Evolutionary conservation across 2,329 filamentous ascomycete species (phyloP).

Genomic region (Ustulina deusta): DNA sequence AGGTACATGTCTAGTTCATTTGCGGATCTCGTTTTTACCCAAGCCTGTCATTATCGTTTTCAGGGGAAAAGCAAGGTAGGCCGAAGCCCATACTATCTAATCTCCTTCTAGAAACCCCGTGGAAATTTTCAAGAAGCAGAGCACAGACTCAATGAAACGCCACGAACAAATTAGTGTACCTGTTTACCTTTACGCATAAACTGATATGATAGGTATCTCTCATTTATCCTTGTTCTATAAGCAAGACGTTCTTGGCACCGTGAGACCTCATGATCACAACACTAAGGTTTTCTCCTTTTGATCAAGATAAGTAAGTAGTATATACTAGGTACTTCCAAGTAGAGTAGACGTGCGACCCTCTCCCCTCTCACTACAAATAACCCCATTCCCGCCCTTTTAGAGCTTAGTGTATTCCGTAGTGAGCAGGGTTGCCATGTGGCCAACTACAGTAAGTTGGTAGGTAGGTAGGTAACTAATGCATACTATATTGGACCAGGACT

Average conservation of each 20-base stretch:
- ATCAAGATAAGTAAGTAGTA: neutral
- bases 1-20: slow-evolving; percentile 4
- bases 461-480: slow-evolving; percentile 11
- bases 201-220: neutral
- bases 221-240: neutral
- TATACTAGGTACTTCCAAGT: neutral
- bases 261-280: neutral
- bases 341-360: no score
- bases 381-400: neutral
- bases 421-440: slow-evolving; percentile 28
- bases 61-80: slow-evolving; percentile 4
- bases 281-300: neutral
- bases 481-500: slow-evolving; percentile 1
- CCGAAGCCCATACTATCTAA: slow-evolving; percentile 6
- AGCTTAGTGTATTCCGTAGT: neutral
- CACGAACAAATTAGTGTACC: slow-evolving; percentile 7
- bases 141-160: slow-evolving; percentile 25
- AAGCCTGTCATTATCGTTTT: slow-evolving; percentile 10
- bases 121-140: slow-evolving; percentile 31
- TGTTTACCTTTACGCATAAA: neutral
- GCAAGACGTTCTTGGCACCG: neutral
- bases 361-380: no score
- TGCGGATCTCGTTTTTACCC: neutral
- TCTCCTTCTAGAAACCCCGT: slow-evolving; percentile 14
- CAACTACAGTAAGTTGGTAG: no score